These are phyloP conservation scores for Osmozyma mogii DNA, from an alignment of 805 yeast species.

Conservation along the genomic window DNA sequence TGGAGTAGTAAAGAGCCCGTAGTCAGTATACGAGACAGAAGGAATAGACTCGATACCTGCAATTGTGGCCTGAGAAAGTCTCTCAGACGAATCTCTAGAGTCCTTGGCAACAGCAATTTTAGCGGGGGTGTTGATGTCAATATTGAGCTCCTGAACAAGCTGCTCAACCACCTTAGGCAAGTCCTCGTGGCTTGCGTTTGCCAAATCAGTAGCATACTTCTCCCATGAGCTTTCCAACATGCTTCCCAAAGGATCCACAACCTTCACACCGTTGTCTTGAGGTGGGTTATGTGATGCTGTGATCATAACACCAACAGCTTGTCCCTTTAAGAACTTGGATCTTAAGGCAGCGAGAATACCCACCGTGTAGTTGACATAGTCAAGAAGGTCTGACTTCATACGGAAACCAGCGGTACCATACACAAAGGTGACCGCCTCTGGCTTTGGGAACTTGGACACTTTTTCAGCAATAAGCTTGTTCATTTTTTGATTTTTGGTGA, in stretches of 20 bases:
- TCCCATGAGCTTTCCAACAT: slow-evolving; percentile 89
- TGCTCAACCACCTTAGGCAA: slow-evolving; percentile 31
- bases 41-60: slow-evolving; percentile 52
- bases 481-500: too few relatives aligned
- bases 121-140: slow-evolving; percentile 38
- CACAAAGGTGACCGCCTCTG: slow-evolving; percentile 33
- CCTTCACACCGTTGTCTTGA: slow-evolving; percentile 60
- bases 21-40: slow-evolving; percentile 38
- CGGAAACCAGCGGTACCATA: slow-evolving; percentile 99
- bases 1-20: slow-evolving; percentile 82
- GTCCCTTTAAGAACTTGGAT: slow-evolving; percentile 60
- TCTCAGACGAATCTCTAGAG: slow-evolving; percentile 78
- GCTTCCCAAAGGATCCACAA: slow-evolving; percentile 90
- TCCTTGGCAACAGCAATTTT: slow-evolving; percentile 72
- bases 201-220: slow-evolving; percentile 64
- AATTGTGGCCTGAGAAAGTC: slow-evolving; percentile 47
- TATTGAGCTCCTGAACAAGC: slow-evolving; percentile 34
- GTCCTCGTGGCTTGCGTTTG: slow-evolving; percentile 52
- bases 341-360: slow-evolving; percentile 79
- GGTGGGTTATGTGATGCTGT: slow-evolving; percentile 97
- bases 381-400: slow-evolving; percentile 58
- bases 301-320: slow-evolving; percentile 89
- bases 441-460: slow-evolving; percentile 34
- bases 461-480: slow-evolving; percentile 5
- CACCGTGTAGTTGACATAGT: slow-evolving; percentile 73